phyloP scores from a whole-genome alignment of 148 eudicot species.

The Nepenthes mirabilis region DNA sequence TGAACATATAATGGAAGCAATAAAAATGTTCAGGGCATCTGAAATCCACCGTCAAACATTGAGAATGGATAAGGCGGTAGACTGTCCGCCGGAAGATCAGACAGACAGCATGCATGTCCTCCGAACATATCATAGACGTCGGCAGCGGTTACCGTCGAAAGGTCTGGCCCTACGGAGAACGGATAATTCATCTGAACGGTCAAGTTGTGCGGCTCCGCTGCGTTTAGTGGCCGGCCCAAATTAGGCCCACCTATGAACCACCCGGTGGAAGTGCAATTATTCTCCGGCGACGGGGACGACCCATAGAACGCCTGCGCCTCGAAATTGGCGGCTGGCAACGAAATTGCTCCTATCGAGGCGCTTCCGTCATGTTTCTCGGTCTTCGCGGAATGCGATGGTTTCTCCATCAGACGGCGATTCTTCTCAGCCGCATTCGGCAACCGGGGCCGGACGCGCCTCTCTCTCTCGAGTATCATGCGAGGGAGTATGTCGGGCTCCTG shows the following conservation, averaged over 20 bases:
- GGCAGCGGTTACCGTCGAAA: not conserved
- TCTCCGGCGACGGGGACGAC: constrained; percentile 22
- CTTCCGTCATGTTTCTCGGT: constrained; percentile 7
- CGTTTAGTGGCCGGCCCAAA: not conserved
- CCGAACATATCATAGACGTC: not conserved
- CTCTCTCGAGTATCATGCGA: constrained; percentile 38
- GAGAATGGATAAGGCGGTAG: constrained; percentile 71
- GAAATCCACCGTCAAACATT: constrained; percentile 57
- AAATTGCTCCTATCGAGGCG: constrained; percentile 6
- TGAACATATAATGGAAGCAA: not conserved
- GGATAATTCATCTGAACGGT: not conserved
- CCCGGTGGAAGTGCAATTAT: not conserved
- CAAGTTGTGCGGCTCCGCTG: not conserved
- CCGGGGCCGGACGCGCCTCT: not conserved
- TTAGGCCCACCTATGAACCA: not conserved
- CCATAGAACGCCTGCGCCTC: too few relatives aligned
- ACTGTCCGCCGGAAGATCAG: constrained; percentile 10
- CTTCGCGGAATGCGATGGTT: too few relatives aligned
- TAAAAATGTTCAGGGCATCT: constrained; percentile 8
- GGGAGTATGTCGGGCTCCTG: constrained; percentile 62
- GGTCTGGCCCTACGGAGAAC: not conserved
- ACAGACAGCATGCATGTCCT: constrained; percentile 12
- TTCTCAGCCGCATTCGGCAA: too few relatives aligned
- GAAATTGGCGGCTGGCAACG: too few relatives aligned
- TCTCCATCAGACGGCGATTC: too few relatives aligned